Base-by-base conservation (phyloP, 1,284 basidiomycete species). In the Trichosporon faecale region DNA sequence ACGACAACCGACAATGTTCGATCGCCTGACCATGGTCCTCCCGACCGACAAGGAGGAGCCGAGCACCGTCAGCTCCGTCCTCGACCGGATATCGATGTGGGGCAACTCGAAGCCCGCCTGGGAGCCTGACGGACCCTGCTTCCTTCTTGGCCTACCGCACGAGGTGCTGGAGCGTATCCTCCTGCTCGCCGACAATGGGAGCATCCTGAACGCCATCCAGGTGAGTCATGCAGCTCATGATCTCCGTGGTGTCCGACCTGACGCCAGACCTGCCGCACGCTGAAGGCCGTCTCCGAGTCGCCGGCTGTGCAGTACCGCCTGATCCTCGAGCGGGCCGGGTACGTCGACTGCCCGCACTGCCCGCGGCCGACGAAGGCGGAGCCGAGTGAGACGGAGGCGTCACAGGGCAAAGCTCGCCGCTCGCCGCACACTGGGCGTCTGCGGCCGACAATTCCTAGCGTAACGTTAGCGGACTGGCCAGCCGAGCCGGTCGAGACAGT, bases 361-460 rank as follows among this genome's bases (percentile, higher is more conserved):
- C 31, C 61, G n/a, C 25, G 7, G 12, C 63, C 23, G 2, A 8
- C 21, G 33, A 9, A 14, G 6, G 5, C 25, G 2, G 57, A 8
- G 12, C 8, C 35, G 11, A 35, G 3, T n/a, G 31, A 9, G n/a
- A 29, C 12, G 35, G 8, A 6, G 16, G 35, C 8, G 21, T 7
- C 21, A 37, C 57, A 66, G 0, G 68, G 60, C 46, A 66, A 66
- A 12, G 9, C 40, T 1, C 60, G 63, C 8, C 25, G 4, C 23
- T 76, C 76, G 14, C 77, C 77, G 14, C 73, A 73, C 64, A 76
- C 76, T 0, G 72, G 71, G 14, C 61, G 49, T 8, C 23, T 49
- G 27, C 71, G 75, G 21, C 64, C 68, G 18, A 70, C 71, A 0
- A 64, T 77, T 6, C 60, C 70, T 0, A 70, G 69, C 25, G 77